Percentiles rank a stretch among this genome's conserved stretches.
These are phyloP conservation scores for Amaranthus palmeri DNA, from an alignment of 148 eudicot genomes.

Conservation along the genomic window DNA sequence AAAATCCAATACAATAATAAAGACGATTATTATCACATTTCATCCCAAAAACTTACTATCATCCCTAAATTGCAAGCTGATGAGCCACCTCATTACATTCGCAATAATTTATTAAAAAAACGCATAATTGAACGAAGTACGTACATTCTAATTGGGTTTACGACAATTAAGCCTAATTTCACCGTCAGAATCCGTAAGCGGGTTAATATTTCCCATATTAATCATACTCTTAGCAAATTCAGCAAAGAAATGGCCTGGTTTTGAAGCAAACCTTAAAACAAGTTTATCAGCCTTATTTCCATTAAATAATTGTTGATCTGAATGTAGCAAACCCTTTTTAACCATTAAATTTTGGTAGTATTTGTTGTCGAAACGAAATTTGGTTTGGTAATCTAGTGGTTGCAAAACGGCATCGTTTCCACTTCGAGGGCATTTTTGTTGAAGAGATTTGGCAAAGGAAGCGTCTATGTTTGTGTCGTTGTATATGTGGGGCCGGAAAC, in stretches of 20 bases:
- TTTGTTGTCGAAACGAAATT: slow-evolving; percentile 37
- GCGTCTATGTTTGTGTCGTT: slow-evolving; percentile 58
- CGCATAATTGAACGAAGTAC: not conserved
- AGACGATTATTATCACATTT: no score
- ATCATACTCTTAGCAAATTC: slow-evolving; percentile 55
- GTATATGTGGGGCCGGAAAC: slow-evolving; percentile 50
- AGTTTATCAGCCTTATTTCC: slow-evolving; percentile 46
- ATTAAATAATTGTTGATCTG: slow-evolving; percentile 72
- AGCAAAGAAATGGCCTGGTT: slow-evolving; percentile 31
- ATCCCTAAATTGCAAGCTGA: no score
- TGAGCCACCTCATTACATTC: no score
- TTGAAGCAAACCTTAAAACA: slow-evolving; percentile 33
- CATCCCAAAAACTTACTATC: no score
- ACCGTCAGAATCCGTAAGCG: slow-evolving; percentile 57
- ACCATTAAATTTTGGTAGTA: slow-evolving; percentile 50
- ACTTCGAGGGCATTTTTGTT: slow-evolving; percentile 41
- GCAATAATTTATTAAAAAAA: no score
- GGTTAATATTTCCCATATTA: slow-evolving; percentile 62
- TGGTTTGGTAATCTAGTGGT: slow-evolving; percentile 42
- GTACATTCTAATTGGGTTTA: slow-evolving; percentile 28
- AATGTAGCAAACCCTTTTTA: slow-evolving; percentile 60
- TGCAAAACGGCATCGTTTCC: slow-evolving; percentile 49
- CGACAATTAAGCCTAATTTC: slow-evolving; percentile 60
- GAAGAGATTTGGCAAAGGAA: slow-evolving; percentile 35
- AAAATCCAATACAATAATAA: no score